Evolutionary conservation across 768 basidiomycete genomes (phyloP), one percentile per base, ranked within the genome.

Genomic region (Leccinum disarticulatum): DNA sequence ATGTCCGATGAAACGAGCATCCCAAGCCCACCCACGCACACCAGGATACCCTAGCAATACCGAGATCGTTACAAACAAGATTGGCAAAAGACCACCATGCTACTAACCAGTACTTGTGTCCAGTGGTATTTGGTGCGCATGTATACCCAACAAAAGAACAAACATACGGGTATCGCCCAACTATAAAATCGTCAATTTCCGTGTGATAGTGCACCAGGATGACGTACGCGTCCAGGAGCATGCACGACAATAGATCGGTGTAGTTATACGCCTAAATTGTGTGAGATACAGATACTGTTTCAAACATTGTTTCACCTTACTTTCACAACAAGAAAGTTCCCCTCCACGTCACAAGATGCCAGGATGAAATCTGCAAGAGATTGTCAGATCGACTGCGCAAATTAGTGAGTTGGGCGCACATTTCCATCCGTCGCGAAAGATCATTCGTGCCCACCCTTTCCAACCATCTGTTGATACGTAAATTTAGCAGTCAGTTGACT

Each of bases 91-190:
- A 27, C 55, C 52, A 19, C 31, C 3, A n/a, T 19, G 22, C 22
- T 19, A 38, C 86, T 54, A 47, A 90, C 90, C 60, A 92, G 68
- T 43, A 92, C 63, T 74, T 95, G 93, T 0, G 90, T 91, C 88
- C 88, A 92, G 59, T 90, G 88, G 70, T 90, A 93, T 69, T 71
- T 83, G 15, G 85, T 83, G 36, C 87, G 83, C 84, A 94, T 86
- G 75, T 91, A 94, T 9, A 94, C 55, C 84, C 87, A 95, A 31
- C 86, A 87, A 74, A 94, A 86, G 74, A 90, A 81, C 70, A 94
- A 77, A 72, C 93, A 94, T 13, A 90, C 83, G 27, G 93, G 93
- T 66, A 93, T 95, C 1, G 93, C 93, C 92, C 91, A 93, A 55
- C 88, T 90, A 52, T 9, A 60, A 35, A n/a, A 3, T 13, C 1